Evolutionary conservation across 441 rosid species (phyloP).

Genomic region (Geranium incanum): DNA sequence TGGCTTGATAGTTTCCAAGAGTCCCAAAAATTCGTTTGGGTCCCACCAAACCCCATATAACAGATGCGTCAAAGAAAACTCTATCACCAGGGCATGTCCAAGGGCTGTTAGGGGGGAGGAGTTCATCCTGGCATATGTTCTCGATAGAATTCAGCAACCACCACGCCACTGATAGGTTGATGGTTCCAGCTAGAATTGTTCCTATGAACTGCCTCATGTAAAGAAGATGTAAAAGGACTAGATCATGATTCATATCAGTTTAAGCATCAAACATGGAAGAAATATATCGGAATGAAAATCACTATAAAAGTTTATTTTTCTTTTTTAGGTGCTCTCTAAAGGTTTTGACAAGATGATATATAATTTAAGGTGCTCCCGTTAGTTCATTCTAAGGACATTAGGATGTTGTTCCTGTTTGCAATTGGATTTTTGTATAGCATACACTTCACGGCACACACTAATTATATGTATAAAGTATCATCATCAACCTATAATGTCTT

Average conservation of each 20-base stretch:
- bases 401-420: not conserved
- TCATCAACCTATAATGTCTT: not conserved
- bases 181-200: conserved; percentile 71
- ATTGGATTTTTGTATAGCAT: not conserved
- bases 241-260: conserved; percentile 11
- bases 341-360: not conserved
- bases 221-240: conserved; percentile 14
- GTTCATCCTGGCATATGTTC: conserved; percentile 65
- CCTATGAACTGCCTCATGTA: conserved; percentile 48
- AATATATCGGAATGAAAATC: not conserved
- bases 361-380: not conserved
- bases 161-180: conserved; percentile 73
- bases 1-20: conserved; percentile 54
- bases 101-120: conserved; percentile 61
- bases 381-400: not conserved
- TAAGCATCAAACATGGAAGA: not conserved
- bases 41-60: conserved; percentile 83
- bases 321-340: not conserved
- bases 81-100: conserved; percentile 82
- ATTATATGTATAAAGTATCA: not conserved
- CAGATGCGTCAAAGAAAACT: conserved; percentile 81
- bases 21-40: conserved; percentile 65
- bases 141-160: conserved; percentile 61
- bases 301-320: not conserved
- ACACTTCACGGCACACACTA: not conserved